Evolutionary conservation across 176 grass and related monocot genomes (phyloP).

Genomic region (Rhynchospora breviuscula): DNA sequence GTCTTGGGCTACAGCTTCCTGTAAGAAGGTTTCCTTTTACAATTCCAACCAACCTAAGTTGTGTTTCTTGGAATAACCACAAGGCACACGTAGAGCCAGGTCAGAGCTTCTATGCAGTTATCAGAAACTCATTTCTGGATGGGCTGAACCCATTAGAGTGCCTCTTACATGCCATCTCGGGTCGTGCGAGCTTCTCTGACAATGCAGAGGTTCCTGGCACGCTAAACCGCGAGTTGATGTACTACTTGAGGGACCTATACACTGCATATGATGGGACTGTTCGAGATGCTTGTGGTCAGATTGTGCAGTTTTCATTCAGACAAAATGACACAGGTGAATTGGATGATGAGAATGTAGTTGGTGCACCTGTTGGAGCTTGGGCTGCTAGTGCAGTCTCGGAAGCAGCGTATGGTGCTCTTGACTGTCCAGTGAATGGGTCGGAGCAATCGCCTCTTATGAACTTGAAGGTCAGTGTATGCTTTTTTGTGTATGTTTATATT

Average conservation of each 20-base stretch:
- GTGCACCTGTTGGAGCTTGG: conserved; percentile 82
- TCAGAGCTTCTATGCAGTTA: conserved; percentile 53
- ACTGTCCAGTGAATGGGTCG: conserved; percentile 61
- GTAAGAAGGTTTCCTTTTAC: conserved; percentile 52
- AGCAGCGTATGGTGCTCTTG: conserved; percentile 93
- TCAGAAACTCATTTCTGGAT: conserved; percentile 62
- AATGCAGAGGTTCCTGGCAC: conserved; percentile 84
- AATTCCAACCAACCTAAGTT: conserved; percentile 56
- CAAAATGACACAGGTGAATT: conserved; percentile 29
- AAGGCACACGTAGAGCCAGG: conserved; percentile 19
- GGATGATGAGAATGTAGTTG: conserved; percentile 26
- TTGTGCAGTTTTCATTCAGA: conserved; percentile 70
- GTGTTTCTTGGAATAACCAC: conserved; percentile 56
- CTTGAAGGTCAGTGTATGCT: conserved; percentile 50
- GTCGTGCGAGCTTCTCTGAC: conserved; percentile 63
- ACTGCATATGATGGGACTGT: conserved; percentile 88
- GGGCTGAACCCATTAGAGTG: conserved; percentile 88
- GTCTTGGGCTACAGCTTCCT: conserved; percentile 78
- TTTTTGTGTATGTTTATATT: conserved; percentile 12
- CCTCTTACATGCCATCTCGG: conserved; percentile 71
- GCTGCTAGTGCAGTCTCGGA: conserved; percentile 85
- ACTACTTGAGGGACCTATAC: conserved; percentile 77
- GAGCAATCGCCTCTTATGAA: conserved; percentile 79
- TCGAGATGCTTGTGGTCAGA: conserved; percentile 64
- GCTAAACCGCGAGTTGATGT: conserved; percentile 73